Base-by-base conservation (phyloP, 2,329 filamentous ascomycete genomes). In the Ophioceras dolichostomum region DNA sequence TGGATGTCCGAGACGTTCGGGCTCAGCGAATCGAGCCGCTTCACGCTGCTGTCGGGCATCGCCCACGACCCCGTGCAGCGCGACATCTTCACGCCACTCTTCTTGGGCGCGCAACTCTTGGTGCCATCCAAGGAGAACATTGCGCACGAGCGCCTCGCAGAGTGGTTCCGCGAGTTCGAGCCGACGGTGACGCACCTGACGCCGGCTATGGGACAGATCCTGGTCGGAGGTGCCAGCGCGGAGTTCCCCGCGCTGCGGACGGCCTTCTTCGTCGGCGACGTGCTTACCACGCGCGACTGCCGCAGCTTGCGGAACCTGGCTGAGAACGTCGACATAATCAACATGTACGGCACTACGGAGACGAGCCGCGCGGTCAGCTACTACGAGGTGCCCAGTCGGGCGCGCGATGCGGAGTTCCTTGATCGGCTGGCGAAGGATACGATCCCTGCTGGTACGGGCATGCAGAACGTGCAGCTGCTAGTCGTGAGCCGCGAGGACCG, bases 181-280 rank as follows among this genome's bases (percentile, higher is more conserved):
- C 76, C 83, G 3, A 94, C 79, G 13, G 83, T 87, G 16, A 86
- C 82, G 10, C 91, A 96, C 58, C 62, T 96, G 28, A 98, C 91
- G 1, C 91, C 91, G 9, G 91, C 91, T 40, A 95, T 96, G 88
- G 88, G 88, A 39, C 85, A 95, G 49, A 91, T 96, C 43, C 64
- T 96, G 2, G 79, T 89, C n/a, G 88, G 87, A 31, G 85, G 83
- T 46, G 83, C 86, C 18, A 79, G 65, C 3, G 78, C 84, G 0
- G 59, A 83, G 46, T 93, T 95, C 50, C 81, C 85, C 1, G 67
- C 71, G 10, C 66, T 96, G n/a, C 69, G 80, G 40, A 68, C 76
- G 40, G 86, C 79, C 14, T 89, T 96, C 66, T 96, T 89, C 44
- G 89, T 96, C 1, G 91, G 91, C 22, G 89, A 96, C 52, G 67